phyloP scores from a whole-genome alignment of 495 filamentous ascomycete species.

The Tricharina praecox region DNA sequence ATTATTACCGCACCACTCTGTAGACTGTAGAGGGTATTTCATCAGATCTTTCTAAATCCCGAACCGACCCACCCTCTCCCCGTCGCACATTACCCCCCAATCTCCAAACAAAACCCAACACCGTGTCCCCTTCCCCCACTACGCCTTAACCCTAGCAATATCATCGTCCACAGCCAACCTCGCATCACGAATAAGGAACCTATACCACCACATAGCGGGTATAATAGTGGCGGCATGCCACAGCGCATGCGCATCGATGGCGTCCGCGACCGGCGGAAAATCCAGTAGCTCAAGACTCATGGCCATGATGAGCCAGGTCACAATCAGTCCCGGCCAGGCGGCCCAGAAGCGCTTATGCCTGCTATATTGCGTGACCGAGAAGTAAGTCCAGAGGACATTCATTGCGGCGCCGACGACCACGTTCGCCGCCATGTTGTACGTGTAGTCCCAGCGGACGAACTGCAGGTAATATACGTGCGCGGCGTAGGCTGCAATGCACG shows the following conservation, averaged over 20 bases:
- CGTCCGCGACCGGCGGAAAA: constrained; percentile 69
- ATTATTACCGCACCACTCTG: too few species aligned
- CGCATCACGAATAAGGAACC: constrained; percentile 34
- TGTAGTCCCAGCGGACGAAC: constrained; percentile 80
- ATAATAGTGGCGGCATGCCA: constrained; percentile 91
- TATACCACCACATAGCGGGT: constrained; percentile 85
- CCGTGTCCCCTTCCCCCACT: too few species aligned
- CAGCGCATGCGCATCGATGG: constrained; percentile 82
- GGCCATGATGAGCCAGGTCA: constrained; percentile 76
- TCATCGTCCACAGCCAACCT: not conserved
- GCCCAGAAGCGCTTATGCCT: constrained; percentile 55
- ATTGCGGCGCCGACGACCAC: constrained; percentile 64
- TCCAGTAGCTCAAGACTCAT: constrained; percentile 94
- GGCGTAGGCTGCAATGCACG: constrained; percentile 54
- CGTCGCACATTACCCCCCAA: too few species aligned
- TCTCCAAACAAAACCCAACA: too few species aligned
- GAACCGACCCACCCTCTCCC: too few species aligned
- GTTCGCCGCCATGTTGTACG: constrained; percentile 94
- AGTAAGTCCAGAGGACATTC: constrained; percentile 73
- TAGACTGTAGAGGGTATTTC: too few species aligned
- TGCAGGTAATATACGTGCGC: constrained; percentile 71
- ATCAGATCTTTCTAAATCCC: too few species aligned
- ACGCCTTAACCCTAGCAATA: not conserved
- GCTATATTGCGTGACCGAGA: constrained; percentile 58
- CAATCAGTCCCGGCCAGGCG: constrained; percentile 79